Percentiles rank a stretch among this genome's conserved stretches.
Conservation (phyloP, 202 grass and related monocot species). For the Digitaria exilis region DNA sequence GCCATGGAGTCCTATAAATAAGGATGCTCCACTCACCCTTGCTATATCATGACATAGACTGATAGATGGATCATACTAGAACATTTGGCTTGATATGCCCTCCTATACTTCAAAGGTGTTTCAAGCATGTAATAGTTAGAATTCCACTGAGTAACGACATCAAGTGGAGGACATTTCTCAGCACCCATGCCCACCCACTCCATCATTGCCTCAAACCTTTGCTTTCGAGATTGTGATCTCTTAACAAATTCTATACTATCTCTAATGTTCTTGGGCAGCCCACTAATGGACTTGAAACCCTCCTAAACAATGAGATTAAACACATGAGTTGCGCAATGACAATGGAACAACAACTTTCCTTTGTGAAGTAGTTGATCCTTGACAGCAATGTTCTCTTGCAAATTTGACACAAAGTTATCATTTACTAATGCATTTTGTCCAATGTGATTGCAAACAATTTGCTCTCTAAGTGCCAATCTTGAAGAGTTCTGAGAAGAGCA, state of each 20-base stretch:
- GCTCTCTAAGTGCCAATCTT: neutral
- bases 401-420: neutral
- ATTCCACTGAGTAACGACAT: neutral
- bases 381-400: neutral
- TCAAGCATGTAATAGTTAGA: neutral
- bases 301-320: neutral
- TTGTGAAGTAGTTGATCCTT: neutral
- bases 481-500: neutral
- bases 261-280: neutral
- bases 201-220: neutral
- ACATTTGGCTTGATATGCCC: neutral
- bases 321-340: neutral
- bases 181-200: neutral
- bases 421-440: neutral
- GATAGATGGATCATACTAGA: too few relatives aligned
- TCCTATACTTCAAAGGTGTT: neutral
- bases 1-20: too few relatives aligned
- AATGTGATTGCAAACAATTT: neutral
- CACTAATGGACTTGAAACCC: neutral
- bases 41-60: too few relatives aligned
- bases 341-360: neutral
- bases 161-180: neutral
- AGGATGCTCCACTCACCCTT: too few relatives aligned
- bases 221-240: neutral
- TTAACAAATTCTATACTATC: neutral